Evolutionary conservation across 495 filamentous ascomycete species (phyloP).

Genomic region (Elasticomyces elasticus): DNA sequence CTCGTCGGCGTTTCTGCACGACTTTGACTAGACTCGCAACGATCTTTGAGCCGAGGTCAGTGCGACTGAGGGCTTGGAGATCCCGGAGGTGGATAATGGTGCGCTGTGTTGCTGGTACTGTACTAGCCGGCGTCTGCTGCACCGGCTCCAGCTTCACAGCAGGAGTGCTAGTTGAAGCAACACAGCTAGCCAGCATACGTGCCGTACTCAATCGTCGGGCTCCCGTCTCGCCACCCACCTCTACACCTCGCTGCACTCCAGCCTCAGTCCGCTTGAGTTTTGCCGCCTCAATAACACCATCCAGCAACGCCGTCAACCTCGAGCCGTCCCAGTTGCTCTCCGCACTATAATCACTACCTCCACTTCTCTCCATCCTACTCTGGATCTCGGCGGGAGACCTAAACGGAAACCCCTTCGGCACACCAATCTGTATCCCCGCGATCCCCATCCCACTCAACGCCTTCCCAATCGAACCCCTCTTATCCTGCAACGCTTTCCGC

Average conservation of each 20-base stretch:
- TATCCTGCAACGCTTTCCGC: slow-evolving; percentile 5
- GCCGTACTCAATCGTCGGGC: neutral
- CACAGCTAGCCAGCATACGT: neutral
- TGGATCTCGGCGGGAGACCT: too few species aligned
- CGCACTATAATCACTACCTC: neutral
- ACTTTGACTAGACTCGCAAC: slow-evolving; percentile 55
- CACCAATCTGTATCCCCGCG: neutral
- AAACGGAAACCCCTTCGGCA: too few species aligned
- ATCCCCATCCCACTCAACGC: slow-evolving; percentile 12
- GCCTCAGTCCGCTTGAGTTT: slow-evolving; percentile 5
- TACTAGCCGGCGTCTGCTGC: neutral
- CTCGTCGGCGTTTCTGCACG: slow-evolving; percentile 57
- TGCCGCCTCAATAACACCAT: slow-evolving; percentile 11
- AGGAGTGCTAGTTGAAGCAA: neutral
- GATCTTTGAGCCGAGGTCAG: slow-evolving; percentile 51
- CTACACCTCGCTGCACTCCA: neutral
- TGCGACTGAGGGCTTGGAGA: slow-evolving; percentile 60
- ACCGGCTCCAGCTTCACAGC: neutral
- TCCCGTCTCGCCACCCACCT: neutral
- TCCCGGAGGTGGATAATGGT: slow-evolving; percentile 70
- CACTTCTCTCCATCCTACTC: too few species aligned
- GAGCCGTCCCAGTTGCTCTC: slow-evolving; percentile 5
- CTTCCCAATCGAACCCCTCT: neutral
- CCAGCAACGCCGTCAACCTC: slow-evolving; percentile 10
- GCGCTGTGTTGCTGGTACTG: neutral